Evolutionary conservation across 306 rosid genomes (phyloP), one percentile per base, ranked within the genome.

Genomic region (Astragalus glycyphyllos): DNA sequence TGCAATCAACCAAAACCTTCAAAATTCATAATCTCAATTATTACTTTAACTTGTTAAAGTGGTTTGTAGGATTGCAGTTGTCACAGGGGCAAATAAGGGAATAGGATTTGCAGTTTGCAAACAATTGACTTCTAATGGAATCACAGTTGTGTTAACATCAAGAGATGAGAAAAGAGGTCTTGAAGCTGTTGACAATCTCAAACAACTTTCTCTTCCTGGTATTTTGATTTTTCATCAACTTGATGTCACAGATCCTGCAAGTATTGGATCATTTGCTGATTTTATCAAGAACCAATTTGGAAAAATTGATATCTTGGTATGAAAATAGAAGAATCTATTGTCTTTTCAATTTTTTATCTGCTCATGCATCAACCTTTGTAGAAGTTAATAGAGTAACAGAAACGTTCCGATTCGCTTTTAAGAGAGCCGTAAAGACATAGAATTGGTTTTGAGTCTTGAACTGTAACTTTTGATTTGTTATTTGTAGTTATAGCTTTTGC

Each of bases 251-350:
- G 63, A 81, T 4, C 46, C 48, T 26, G 71, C 41, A 12, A 66
- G 81, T 38, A 67, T 76, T 2, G 15, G 0, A 53, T 71, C 79
- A 1, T n/a, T 81, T 11, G 72, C 68, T 34, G 41, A 66, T 54
- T 76, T 76, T 81, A 59, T 76, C 64, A 37, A 5, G 20, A 49
- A 44, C 58, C 68, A 59, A 4, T 76, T 51, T 29, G 81, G 79
- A 16, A 81, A 76, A 59, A 76, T 81, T 1, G 79, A 81, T 60
- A 77, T 76, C 68, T 72, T 81, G 81, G 85, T 76, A 20, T 20
- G 23, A 20, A 20, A 20, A 20, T 20, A 0, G 23, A 20, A 20
- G 23, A 1, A 1, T 20, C 23, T 20, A 1, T 20, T 20, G 1
- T 20, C 23, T 20, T 20, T 20, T 20, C 1, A 20, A 20, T 0